Evolutionary conservation across 1,284 basidiomycete genomes (phyloP), one percentile per base, ranked within the genome.

Genomic region (Cryptococcus floricola): DNA sequence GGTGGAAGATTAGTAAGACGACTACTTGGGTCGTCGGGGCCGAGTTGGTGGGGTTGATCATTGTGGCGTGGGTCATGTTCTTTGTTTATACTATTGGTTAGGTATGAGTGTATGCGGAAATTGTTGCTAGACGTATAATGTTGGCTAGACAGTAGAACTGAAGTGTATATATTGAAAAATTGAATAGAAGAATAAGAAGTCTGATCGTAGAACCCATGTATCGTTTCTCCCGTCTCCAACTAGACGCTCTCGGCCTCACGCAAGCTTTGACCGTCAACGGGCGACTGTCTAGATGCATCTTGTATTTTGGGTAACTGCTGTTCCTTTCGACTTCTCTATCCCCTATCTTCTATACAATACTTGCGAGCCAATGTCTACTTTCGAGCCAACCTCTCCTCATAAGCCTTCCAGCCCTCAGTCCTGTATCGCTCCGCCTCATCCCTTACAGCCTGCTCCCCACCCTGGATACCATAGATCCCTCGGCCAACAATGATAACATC

Each of bases 401-500:
- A 98, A 18, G 96, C 94, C 50, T 84, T 81, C 96, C 95, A 98
- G 0, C 95, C 95, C 61, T 87, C 92, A 54, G 80, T 77, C 70
- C 83, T 84, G 75, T 98, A 98, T 68, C 86, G 81, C 74, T 89
- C 84, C 5, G 91, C 91, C 71, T 92, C 88, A 44, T 78, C 79
- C 62, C 80, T 80, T 42, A 88, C 85, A 54, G 81, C 79, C 31
- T 82, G 80, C 44, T 86, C 82, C 19, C 83, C 80, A 8, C 83
- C 80, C 43, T 82, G 78, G 34, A 73, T 63, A 16, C 91, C 91
- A 75, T 97, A 96, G 51, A 99, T 88, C 0, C 95, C 96, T 56
- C 96, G 81, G 14, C 96, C 96, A 39, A 99, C 96, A 62, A 99
- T 98, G 71, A 98, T 98, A 28, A 98, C 84, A 79, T 99, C 96